phyloP scores from a whole-genome alignment of 1,284 basidiomycete species.

The Bjerkandera adusta region DNA sequence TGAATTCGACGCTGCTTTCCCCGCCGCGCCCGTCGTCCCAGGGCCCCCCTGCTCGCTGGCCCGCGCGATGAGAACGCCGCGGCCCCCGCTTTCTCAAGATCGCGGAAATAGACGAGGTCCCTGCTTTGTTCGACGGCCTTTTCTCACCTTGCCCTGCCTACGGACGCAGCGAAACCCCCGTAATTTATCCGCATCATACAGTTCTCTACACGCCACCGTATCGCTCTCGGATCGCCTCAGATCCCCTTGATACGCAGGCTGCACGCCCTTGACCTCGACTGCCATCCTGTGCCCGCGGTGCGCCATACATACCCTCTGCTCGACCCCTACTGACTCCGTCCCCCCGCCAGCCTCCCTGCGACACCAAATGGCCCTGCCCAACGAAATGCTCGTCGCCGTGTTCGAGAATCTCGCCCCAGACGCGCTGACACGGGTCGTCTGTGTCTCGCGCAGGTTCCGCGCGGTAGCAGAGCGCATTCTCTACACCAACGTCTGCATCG shows the following conservation, averaged over 20 bases:
- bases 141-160: constrained; percentile 14
- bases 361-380: constrained; percentile 41
- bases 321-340: background rate
- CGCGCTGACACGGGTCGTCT: constrained; percentile 39
- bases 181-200: constrained; percentile 27
- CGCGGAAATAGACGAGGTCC: constrained; percentile 13
- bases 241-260: constrained; percentile 11
- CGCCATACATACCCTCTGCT: background rate
- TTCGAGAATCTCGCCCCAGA: constrained; percentile 42
- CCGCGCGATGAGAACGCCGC: too few relatives aligned
- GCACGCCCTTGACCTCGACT: background rate
- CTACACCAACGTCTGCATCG: constrained; percentile 49
- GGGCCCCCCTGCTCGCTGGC: background rate
- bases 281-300: background rate
- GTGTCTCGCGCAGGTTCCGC: constrained; percentile 49
- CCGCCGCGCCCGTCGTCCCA: background rate
- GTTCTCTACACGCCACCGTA: constrained; percentile 14
- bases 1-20: background rate
- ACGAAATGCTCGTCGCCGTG: constrained; percentile 55
- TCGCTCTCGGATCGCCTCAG: constrained; percentile 21
- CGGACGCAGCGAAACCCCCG: constrained; percentile 24
- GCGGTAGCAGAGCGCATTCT: constrained; percentile 56
- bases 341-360: background rate
- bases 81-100: constrained; percentile 11
- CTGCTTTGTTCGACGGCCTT: constrained; percentile 28